Base-by-base conservation (phyloP, 371 early-diverging fungal genomes). In the Mucor racemosus region DNA sequence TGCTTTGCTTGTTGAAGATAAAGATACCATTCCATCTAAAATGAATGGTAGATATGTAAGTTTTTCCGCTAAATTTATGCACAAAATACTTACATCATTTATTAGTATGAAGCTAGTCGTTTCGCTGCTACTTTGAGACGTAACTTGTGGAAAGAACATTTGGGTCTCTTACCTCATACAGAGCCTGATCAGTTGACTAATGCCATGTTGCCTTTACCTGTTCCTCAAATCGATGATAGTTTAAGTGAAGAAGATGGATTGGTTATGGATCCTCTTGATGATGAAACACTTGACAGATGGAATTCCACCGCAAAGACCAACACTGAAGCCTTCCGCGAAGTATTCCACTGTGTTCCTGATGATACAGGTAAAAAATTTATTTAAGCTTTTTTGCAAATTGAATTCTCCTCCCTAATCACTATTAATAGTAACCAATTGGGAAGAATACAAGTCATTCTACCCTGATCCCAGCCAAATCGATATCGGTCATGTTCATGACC, bases 91-190 rank as follows among this genome's bases (percentile, higher is more conserved):
- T 26, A 48, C 31, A 33, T 39, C 14, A 8, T 40, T 54, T 0
- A 35, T 5, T 72, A 82, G 79, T 85, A 83, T 63, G 77, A 89
- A 65, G 92, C 86, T 0, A 76, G 80, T 40, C 77, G 81, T 15
- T 91, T 91, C 61, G 95, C 93, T 11, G 88, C 89, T 72, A 81
- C 85, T 6, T 74, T 96, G 60, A 89, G 96, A n/a, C 84, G 88
- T 56, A 81, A 86, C 35, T 76, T 96, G 33, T 94, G 94, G 80
- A 88, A 89, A 62, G 96, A 96, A 68, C 96, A 96, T 74, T 74
- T 92, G 31, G 97, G 97, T 8, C 68, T 94, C 11, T 53, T 92
- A 34, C 80, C 79, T 34, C 75, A 78, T 50, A 68, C 76, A 7
- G 76, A 80, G 34, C 69, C 79, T 17, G 78, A 84, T 63, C 73